Conservation (phyloP, 106 monocot species). For the Narthecium ossifragum region DNA sequence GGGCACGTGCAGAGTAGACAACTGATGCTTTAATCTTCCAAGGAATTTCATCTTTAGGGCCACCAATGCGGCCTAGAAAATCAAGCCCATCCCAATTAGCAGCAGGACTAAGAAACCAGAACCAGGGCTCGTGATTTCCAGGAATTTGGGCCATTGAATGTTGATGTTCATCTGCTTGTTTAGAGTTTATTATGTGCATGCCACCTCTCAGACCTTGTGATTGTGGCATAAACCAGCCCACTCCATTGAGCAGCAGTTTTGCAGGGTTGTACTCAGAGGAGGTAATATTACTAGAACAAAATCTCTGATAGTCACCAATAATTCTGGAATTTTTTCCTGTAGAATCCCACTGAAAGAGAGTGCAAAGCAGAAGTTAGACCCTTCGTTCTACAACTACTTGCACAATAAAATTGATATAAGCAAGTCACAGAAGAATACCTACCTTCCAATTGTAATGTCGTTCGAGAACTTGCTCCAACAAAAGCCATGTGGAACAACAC, state of each 20-base stretch:
- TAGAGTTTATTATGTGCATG: slow-evolving; percentile 18
- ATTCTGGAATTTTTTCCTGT: slow-evolving; percentile 36
- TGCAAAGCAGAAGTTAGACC: not conserved
- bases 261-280: slow-evolving; percentile 56
- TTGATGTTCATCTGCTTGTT: slow-evolving; percentile 31
- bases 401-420: not conserved
- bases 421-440: not conserved
- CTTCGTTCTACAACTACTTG: not conserved
- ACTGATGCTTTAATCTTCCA: slow-evolving; percentile 89
- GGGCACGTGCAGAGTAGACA: slow-evolving; percentile 76
- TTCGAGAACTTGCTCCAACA: slow-evolving; percentile 86
- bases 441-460: slow-evolving; percentile 79
- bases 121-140: slow-evolving; percentile 64
- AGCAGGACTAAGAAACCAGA: slow-evolving; percentile 76
- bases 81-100: slow-evolving; percentile 45
- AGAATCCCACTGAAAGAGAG: slow-evolving; percentile 57
- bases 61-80: slow-evolving; percentile 48
- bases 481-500: slow-evolving; percentile 78
- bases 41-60: slow-evolving; percentile 58
- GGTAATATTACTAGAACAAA: slow-evolving; percentile 18
- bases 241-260: slow-evolving; percentile 75
- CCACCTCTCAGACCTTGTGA: slow-evolving; percentile 46
- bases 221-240: slow-evolving; percentile 91
- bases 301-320: slow-evolving; percentile 27
- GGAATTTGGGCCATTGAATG: slow-evolving; percentile 7